phyloP scores from a whole-genome alignment of 169 alveolate genomes.

The Plasmodium vivax region DNA sequence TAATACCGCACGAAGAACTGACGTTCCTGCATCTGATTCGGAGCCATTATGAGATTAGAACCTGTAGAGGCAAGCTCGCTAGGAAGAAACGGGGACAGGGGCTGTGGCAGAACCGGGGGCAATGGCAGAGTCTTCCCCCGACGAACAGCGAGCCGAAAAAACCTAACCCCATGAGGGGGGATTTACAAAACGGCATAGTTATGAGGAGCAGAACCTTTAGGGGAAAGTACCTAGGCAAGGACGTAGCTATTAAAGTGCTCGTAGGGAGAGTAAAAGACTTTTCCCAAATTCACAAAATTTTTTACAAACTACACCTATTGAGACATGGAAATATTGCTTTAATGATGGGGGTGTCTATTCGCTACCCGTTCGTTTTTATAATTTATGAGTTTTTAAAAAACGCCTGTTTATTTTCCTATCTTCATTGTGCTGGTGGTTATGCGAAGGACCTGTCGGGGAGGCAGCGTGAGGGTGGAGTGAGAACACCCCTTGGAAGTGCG shows the following conservation, averaged over 20 bases:
- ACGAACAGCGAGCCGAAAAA: not conserved
- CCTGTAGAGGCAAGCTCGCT: not conserved
- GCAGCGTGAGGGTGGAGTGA: not conserved
- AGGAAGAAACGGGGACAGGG: not conserved
- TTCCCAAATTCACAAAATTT: slow-evolving; percentile 27
- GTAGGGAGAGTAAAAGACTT: slow-evolving; percentile 66
- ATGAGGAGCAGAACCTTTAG: slow-evolving; percentile 48
- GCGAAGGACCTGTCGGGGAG: slow-evolving; percentile 2
- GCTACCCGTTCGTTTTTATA: slow-evolving; percentile 70
- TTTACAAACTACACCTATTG: slow-evolving; percentile 38
- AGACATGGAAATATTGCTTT: slow-evolving; percentile 70
- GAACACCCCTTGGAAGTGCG: not conserved
- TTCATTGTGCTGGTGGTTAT: slow-evolving; percentile 57
- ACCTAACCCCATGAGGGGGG: not conserved
- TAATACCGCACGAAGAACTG: slow-evolving; percentile 57
- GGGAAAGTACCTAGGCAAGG: slow-evolving; percentile 75
- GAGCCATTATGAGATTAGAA: slow-evolving; percentile 8
- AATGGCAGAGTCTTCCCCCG: not conserved
- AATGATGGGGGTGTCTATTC: slow-evolving; percentile 73
- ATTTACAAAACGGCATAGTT: not conserved
- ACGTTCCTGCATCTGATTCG: slow-evolving; percentile 44
- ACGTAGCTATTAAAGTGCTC: slow-evolving; percentile 76
- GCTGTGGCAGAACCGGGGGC: not conserved
- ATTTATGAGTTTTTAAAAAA: slow-evolving; percentile 64
- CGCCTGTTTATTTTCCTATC: slow-evolving; percentile 34